Percentiles rank a stretch among this genome's conserved stretches.
Conservation (phyloP, 1,284 basidiomycete species). For the Cystobasidium sp. region DNA sequence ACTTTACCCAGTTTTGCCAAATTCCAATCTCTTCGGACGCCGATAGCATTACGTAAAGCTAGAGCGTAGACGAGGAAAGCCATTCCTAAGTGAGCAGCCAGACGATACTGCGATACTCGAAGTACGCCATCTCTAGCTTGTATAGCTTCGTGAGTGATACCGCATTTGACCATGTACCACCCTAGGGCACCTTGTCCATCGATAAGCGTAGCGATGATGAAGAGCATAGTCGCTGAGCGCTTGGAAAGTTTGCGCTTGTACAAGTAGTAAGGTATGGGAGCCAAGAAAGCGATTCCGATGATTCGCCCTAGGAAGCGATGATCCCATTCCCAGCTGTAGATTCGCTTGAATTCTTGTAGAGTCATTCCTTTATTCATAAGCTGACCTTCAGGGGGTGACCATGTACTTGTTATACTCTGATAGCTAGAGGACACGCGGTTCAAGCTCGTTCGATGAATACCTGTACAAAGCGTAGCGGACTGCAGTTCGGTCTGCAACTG, state of each 20-base stretch:
- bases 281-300: constrained; percentile 68
- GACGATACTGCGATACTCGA: constrained; percentile 93
- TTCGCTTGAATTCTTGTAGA: constrained; percentile 89
- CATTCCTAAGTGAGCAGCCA: constrained; percentile 89
- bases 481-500: no score
- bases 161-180: constrained; percentile 99
- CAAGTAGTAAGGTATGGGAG: constrained; percentile 77
- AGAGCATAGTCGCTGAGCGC: constrained; percentile 46
- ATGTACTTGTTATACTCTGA: constrained; percentile 95
- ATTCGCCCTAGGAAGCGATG: constrained; percentile 92
- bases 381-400: constrained; percentile 90
- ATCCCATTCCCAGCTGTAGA: constrained; percentile 99
- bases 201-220: constrained; percentile 53
- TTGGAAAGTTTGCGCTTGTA: constrained; percentile 64
- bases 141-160: constrained; percentile 81
- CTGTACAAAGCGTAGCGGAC: no score
- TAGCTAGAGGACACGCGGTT: no score
- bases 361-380: constrained; percentile 80
- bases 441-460: no score
- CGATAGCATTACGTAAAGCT: constrained; percentile 83
- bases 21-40: constrained; percentile 79
- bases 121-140: constrained; percentile 73
- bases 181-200: constrained; percentile 77
- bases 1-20: constrained; percentile 62
- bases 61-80: constrained; percentile 89